Conservation (phyloP, 2,329 filamentous ascomycete genomes). For the Alternaria alternata region DNA sequence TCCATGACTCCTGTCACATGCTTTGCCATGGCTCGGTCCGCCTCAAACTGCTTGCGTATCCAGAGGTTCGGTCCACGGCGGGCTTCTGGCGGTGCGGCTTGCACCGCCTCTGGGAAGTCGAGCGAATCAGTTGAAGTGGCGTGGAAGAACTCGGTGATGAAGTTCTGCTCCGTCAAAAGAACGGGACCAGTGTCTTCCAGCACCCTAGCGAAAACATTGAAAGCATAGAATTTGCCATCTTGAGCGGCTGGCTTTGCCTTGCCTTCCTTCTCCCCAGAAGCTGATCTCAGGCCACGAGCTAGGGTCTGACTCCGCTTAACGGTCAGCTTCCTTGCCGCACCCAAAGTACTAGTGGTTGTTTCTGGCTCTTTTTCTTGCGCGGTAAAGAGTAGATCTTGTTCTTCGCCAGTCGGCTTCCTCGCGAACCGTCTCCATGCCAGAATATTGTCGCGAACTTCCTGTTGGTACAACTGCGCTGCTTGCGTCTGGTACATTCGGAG, state of each 20-base stretch:
- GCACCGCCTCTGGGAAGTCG: slow-evolving; percentile 85
- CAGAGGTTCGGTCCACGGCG: slow-evolving; percentile 77
- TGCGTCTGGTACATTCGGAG: slow-evolving; percentile 82
- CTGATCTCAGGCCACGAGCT: slow-evolving; percentile 74
- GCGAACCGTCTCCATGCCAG: slow-evolving; percentile 81
- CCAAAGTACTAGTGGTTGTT: slow-evolving; percentile 62
- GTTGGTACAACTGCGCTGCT: slow-evolving; percentile 78
- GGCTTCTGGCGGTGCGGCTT: slow-evolving; percentile 69
- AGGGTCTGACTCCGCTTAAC: slow-evolving; percentile 93
- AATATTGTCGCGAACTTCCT: slow-evolving; percentile 80
- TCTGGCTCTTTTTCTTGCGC: slow-evolving; percentile 89
- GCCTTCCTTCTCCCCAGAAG: slow-evolving; percentile 67
- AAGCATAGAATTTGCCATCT: slow-evolving; percentile 74
- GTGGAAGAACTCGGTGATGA: slow-evolving; percentile 96
- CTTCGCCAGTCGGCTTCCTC: slow-evolving; percentile 77
- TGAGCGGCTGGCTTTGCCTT: slow-evolving; percentile 64
- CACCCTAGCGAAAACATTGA: slow-evolving; percentile 81
- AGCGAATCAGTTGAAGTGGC: slow-evolving; percentile 81
- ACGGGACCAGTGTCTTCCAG: slow-evolving; percentile 83
- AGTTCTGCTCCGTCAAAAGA: slow-evolving; percentile 94
- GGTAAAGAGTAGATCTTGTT: slow-evolving; percentile 87
- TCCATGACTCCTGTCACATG: slow-evolving; percentile 89
- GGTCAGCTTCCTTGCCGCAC: slow-evolving; percentile 85
- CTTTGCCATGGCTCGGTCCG: slow-evolving; percentile 85
- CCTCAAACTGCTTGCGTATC: slow-evolving; percentile 81